Evolutionary conservation across 1,284 basidiomycete species (phyloP).

Genomic region (Coniferiporia weirii): DNA sequence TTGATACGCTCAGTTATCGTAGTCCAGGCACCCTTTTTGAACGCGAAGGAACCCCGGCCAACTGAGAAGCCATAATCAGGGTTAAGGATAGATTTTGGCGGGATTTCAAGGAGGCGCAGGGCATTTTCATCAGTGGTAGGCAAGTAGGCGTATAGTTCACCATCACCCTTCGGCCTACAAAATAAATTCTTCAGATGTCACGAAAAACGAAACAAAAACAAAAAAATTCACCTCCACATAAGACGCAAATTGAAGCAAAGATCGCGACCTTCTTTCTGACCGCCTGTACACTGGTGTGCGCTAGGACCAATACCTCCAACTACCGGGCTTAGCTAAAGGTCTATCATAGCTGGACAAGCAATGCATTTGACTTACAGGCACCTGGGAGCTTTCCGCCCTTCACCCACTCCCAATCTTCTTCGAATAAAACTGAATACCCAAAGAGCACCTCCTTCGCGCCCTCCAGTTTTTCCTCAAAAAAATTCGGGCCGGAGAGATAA

Average conservation of each 20-base stretch:
- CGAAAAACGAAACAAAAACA: background rate
- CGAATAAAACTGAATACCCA: slow-evolving; percentile 27
- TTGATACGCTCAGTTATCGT: slow-evolving; percentile 35
- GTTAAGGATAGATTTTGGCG: slow-evolving; percentile 24
- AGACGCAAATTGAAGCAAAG: slow-evolving; percentile 27
- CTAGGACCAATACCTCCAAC: slow-evolving; percentile 21
- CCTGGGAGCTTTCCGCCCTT: slow-evolving; percentile 30
- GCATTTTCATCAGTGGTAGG: slow-evolving; percentile 23
- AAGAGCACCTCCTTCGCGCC: slow-evolving; percentile 23
- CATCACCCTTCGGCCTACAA: slow-evolving; percentile 23
- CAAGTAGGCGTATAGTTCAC: slow-evolving; percentile 29
- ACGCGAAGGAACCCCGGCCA: slow-evolving; percentile 25
- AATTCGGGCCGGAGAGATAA: slow-evolving; percentile 23
- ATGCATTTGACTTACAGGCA: slow-evolving; percentile 22
- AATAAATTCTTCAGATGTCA: background rate
- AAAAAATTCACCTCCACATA: slow-evolving; percentile 26
- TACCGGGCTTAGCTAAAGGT: background rate
- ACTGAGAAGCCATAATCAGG: slow-evolving; percentile 28
- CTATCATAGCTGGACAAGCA: background rate
- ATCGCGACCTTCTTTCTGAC: slow-evolving; percentile 25
- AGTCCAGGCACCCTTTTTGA: slow-evolving; percentile 31
- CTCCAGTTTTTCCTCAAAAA: slow-evolving; percentile 12
- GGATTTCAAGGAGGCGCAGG: slow-evolving; percentile 21
- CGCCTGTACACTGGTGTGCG: slow-evolving; percentile 27
- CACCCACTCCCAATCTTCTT: slow-evolving; percentile 26